These are phyloP conservation scores for Pseudopithomyces maydicus DNA, from an alignment of 2,329 filamentous ascomycete species.

Conservation along the genomic window DNA sequence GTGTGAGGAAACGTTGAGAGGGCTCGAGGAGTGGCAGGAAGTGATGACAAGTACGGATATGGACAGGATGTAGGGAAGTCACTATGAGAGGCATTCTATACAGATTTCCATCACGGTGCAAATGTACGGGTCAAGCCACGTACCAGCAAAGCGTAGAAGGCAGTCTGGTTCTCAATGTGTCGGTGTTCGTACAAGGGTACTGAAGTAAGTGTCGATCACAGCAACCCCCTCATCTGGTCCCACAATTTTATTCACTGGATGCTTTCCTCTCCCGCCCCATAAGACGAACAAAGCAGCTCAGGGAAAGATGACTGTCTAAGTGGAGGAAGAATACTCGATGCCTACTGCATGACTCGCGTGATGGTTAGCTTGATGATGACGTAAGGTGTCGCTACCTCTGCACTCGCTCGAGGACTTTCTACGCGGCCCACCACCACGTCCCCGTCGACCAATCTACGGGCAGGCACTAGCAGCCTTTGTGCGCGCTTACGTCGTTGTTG, in stretches of 20 bases:
- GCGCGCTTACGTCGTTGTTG: slow-evolving; percentile 15
- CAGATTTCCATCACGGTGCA: no score
- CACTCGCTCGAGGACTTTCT: slow-evolving; percentile 14
- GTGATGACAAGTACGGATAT: background rate
- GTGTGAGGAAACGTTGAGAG: background rate
- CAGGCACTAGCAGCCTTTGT: slow-evolving; percentile 9
- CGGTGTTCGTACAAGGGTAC: no score
- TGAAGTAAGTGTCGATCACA: no score
- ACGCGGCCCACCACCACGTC: slow-evolving; percentile 10
- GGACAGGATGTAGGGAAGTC: background rate
- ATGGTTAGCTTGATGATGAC: slow-evolving; percentile 10
- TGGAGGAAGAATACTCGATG: no score
- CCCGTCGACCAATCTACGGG: slow-evolving; percentile 6
- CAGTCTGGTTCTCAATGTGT: no score
- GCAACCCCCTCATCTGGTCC: no score
- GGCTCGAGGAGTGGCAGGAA: background rate
- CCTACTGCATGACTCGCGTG: background rate
- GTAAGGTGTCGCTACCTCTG: slow-evolving; percentile 8
- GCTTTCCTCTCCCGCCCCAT: no score
- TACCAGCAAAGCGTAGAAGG: no score
- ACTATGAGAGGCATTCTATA: background rate
- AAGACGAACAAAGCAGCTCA: no score
- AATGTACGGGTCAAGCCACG: no score
- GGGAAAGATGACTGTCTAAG: no score
- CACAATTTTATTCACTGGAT: no score